Conservation (phyloP, 2,329 filamentous ascomycete genomes). For the Graphiopsis chlorocephala region DNA sequence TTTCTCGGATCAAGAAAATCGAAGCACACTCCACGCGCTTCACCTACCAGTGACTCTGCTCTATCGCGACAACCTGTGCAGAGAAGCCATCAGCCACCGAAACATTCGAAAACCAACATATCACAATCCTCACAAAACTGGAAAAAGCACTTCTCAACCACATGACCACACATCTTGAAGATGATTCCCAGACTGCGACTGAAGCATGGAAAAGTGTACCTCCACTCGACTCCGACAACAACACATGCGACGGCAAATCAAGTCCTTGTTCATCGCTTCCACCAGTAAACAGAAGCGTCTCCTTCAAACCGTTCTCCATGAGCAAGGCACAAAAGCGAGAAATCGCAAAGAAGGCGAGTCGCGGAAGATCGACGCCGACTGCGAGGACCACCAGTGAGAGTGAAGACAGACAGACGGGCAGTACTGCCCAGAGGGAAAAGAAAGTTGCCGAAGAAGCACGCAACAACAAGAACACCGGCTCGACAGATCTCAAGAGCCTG, state of each 20-base stretch:
- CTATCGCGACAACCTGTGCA: background rate
- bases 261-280: background rate
- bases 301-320: background rate
- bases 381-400: background rate
- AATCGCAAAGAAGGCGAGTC: background rate
- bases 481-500: background rate
- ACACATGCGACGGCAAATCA: background rate
- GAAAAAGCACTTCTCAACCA: background rate
- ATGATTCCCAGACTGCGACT: background rate
- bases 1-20: background rate
- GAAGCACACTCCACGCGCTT: background rate
- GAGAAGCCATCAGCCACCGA: background rate
- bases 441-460: background rate
- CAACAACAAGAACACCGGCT: background rate
- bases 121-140: background rate
- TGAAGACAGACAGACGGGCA: background rate
- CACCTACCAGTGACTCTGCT: background rate
- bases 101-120: background rate
- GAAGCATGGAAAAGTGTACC: background rate
- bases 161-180: background rate
- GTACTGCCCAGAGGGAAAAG: background rate
- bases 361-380: background rate
- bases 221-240: background rate
- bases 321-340: background rate
- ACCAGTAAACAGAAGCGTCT: background rate